phyloP scores from a whole-genome alignment of 78 protist genomes.

The Salpingoeca rosetta region DNA sequence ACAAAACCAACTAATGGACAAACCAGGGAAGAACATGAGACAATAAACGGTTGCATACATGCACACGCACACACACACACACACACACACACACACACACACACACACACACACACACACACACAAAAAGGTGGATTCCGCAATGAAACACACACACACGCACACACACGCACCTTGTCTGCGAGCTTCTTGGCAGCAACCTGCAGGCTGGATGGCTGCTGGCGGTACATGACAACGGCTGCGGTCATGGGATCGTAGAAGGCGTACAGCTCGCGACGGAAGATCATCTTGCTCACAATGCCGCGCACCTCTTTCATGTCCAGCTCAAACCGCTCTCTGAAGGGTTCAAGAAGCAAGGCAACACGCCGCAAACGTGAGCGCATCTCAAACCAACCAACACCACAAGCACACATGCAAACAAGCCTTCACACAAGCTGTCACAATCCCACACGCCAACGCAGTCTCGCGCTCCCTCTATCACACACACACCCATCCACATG shows the following conservation, averaged over 20 bases:
- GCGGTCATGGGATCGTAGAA: constrained; percentile 65
- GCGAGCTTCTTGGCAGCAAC: constrained; percentile 50
- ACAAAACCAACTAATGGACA: too few relatives aligned
- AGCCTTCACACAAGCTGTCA: too few relatives aligned
- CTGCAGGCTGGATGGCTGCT: constrained; percentile 65
- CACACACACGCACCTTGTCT: constrained; percentile 34
- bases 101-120: not conserved
- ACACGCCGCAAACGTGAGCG: not conserved
- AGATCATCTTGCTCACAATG: constrained; percentile 70
- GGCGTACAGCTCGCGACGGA: constrained; percentile 63
- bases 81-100: not conserved
- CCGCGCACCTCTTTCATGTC: constrained; percentile 18
- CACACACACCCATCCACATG: not conserved
- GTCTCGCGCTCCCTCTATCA: too few relatives aligned
- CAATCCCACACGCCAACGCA: too few relatives aligned
- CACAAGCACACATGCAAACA: too few relatives aligned
- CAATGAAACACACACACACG: not conserved
- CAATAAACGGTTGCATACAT: not conserved
- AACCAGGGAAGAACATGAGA: not conserved
- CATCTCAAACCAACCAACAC: not conserved
- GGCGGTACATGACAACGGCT: constrained; percentile 58
- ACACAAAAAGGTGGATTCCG: not conserved
- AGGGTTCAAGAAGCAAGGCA: not conserved
- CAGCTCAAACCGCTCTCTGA: constrained; percentile 21
- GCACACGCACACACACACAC: not conserved